Base-by-base conservation (phyloP, 306 rosid species). In the Trifolium subterraneum region DNA sequence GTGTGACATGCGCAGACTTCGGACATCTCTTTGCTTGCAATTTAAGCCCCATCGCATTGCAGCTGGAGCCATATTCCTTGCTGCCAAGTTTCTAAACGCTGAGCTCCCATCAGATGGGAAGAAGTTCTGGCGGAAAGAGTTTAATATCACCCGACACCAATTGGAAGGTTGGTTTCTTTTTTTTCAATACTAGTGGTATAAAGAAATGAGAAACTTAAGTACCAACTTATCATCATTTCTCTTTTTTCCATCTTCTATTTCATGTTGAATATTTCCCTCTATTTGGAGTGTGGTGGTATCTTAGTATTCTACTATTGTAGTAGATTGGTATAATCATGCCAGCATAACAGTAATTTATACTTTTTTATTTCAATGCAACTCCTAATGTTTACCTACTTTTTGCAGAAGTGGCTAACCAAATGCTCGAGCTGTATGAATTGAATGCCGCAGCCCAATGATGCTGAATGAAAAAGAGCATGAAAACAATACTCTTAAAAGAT, bases 121-220 rank as follows among this genome's bases (percentile, higher is more conserved):
- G 85, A 93, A 88, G 89, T 91, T 89, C 56, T 93, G 97, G 97
- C 91, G 98, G 98, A 96, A 91, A 81, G 98, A 93, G 88, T 88
- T 93, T 80, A 97, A 93, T 72, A 96, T 93, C 86, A 93, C 94
- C 70, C 97, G 96, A 59, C 97, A 29, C 33, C 62, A 55, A 15
- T 87, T 93, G 93, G 98, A 93, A 90, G 98, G 98, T 93, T 84
- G 87, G 96, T 88, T 78, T 83, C 89, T 63, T 74, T 65, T 80
- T 72, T 80, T 64, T 79, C 64, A 60, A 79, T 73, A 58, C 36
- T 79, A 79, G 78, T 79, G 70, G 62, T 78, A 73, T 80, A 68
- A 74, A 64, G 70, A 68, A 68, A 60, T 69, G 41, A 76, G 42
- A 76, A 76, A n/a, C 19, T 52, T 70, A 78, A 75, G 39, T 71